Percentiles rank a stretch among this genome's conserved stretches.
phyloP scores from a whole-genome alignment of 2,329 filamentous ascomycete species.

The Clonostachys chloroleuca region DNA sequence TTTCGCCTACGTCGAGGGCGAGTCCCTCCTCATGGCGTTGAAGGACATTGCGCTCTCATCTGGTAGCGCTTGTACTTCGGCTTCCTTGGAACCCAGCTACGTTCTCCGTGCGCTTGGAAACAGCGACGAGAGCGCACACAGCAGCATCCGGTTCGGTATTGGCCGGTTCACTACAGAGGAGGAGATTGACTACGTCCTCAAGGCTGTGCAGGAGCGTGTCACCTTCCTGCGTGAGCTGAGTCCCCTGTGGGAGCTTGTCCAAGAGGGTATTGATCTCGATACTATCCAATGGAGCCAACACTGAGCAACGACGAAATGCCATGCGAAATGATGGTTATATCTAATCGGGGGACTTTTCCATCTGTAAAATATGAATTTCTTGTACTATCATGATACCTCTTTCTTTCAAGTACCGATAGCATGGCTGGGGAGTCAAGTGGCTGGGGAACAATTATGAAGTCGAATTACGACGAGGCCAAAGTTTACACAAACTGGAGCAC shows the following conservation, averaged over 20 bases:
- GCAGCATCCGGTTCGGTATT: constrained; percentile 96
- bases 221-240: constrained; percentile 91
- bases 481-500: neutral
- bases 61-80: constrained; percentile 94
- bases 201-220: constrained; percentile 87
- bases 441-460: neutral
- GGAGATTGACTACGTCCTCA: constrained; percentile 96
- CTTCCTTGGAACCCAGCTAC: constrained; percentile 93
- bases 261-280: constrained; percentile 92
- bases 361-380: constrained; percentile 20
- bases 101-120: constrained; percentile 90
- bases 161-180: constrained; percentile 92
- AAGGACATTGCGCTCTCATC: constrained; percentile 98
- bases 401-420: constrained; percentile 1
- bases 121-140: constrained; percentile 96
- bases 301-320: constrained; percentile 35
- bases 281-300: constrained; percentile 99
- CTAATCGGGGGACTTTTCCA: neutral
- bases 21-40: constrained; percentile 95
- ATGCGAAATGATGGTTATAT: neutral
- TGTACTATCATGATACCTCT: constrained; percentile 16
- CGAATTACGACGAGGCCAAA: neutral
- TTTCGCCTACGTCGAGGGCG: constrained; percentile 96
- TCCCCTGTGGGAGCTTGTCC: constrained; percentile 94
- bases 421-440: constrained; percentile 1